Base-by-base conservation (phyloP, 257 asterid genomes). In the Plantago ovata region DNA sequence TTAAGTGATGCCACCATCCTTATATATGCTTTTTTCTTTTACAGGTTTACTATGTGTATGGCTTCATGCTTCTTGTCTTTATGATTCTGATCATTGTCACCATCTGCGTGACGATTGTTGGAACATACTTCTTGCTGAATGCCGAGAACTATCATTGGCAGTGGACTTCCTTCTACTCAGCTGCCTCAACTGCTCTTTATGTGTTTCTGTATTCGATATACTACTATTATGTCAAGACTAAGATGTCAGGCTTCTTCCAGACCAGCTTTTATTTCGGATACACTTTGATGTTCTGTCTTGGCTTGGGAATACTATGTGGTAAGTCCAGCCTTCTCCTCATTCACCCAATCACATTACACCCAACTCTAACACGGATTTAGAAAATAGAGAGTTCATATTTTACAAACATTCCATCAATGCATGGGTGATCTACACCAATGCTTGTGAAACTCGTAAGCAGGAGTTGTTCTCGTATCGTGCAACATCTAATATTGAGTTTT, bases 91-190 rank as follows among this genome's bases (percentile, higher is more conserved):
- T 86, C 70, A 84, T 86, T 38, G 95, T 86, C 64, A 81, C 95
- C 13, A 71, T 86, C n/a, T 86, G 95, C 38, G 95, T 86, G 60
- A 86, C 94, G 18, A 86, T 86, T 33, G 95, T 86, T 61, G 94
- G 95, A 42, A 79, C 95, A n/a, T 86, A 86, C 75, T 86, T 86
- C 90, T 67, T 86, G 79, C 81, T 86, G 75, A 86, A 84, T 69
- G 94, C 94, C 3, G 95, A 86, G 80, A 84, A 86, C 72, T 81
- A 86, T 68, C 87, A 86, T 61, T 86, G 95, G 95, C 94, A 82
- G 19, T 86, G 95, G 94, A 86, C 95, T 39, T 81, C 95, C 10
- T 86, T 86, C 75, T 79, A 75, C 65, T 81, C 95, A 18, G 95
- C 95, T 61, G 90, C 94, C 18, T 86, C 95, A 45, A 86, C 95